A percentile compares a stretch with the other conserved stretches of the same genome.
Conservation (phyloP, 805 yeast species). For the Ogataea thermomethanolica region DNA sequence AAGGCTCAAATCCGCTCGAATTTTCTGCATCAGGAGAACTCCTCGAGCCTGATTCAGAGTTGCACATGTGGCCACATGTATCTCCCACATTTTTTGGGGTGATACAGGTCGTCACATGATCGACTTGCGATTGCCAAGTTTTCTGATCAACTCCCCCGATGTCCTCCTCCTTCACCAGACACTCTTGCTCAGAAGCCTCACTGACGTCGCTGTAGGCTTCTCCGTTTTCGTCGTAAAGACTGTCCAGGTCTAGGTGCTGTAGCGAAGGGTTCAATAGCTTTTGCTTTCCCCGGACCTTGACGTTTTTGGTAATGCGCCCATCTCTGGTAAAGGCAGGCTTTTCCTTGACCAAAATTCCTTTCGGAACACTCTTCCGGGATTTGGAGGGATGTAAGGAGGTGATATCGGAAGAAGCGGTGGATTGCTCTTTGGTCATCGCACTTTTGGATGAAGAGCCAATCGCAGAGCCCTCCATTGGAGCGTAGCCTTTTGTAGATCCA, state of each 20-base stretch:
- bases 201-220: conserved; percentile 19
- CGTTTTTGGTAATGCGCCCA: conserved; percentile 16
- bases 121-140: conserved; percentile 7
- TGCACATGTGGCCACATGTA: conserved; percentile 2
- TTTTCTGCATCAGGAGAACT: conserved; percentile 11
- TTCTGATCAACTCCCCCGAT: conserved; percentile 2
- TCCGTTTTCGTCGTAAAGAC: conserved; percentile 20
- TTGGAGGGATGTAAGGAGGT: conserved; percentile 4
- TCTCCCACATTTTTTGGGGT: conserved; percentile 7
- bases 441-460: conserved; percentile 3
- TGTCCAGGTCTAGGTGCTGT: conserved; percentile 25
- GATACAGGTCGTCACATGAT: conserved; percentile 2
- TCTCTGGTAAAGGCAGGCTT: conserved; percentile 10
- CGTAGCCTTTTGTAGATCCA: conserved; percentile 17
- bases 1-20: conserved; percentile 5
- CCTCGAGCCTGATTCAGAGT: conserved; percentile 15
- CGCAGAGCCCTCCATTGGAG: conserved; percentile 16
- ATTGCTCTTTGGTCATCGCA: background rate
- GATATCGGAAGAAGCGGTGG: background rate
- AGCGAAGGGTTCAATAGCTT: conserved; percentile 24
- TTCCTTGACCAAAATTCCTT: conserved; percentile 17
- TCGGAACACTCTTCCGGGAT: conserved; percentile 10
- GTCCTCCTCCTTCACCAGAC: conserved; percentile 37
- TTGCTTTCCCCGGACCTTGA: conserved; percentile 21
- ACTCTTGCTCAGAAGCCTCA: conserved; percentile 33